Percentiles rank a stretch among this genome's conserved stretches.
phyloP scores from a whole-genome alignment of 1,284 basidiomycete species.

The Rhodotorula sp. region DNA sequence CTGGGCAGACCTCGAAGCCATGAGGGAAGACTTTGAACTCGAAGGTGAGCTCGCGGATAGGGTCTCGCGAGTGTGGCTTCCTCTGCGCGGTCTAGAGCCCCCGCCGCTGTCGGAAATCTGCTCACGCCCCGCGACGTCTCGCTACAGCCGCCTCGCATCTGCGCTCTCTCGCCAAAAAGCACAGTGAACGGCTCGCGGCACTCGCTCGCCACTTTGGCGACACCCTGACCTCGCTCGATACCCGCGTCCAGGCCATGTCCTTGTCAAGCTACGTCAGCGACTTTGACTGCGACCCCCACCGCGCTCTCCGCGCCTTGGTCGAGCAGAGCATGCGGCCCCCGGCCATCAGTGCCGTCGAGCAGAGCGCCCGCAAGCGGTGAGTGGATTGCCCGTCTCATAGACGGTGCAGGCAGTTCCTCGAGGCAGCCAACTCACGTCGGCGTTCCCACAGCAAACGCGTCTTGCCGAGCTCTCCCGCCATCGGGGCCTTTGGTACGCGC shows the following conservation, averaged over 20 bases:
- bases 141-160: constrained; percentile 11
- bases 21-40: constrained; percentile 26
- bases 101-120: no score
- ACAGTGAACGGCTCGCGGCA: constrained; percentile 2
- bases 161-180: constrained; percentile 7
- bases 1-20: constrained; percentile 15
- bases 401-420: neutral
- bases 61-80: neutral
- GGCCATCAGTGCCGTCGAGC: constrained; percentile 18
- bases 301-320: constrained; percentile 17
- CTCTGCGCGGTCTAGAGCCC: neutral
- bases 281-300: constrained; percentile 11
- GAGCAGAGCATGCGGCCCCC: constrained; percentile 10
- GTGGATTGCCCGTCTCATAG: neutral
- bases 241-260: constrained; percentile 10
- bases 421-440: no score
- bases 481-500: neutral
- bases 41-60: constrained; percentile 10
- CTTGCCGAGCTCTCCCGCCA: constrained; percentile 8
- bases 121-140: no score
- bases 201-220: constrained; percentile 20
- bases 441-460: constrained; percentile 16
- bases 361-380: constrained; percentile 21
- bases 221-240: constrained; percentile 19
- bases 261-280: constrained; percentile 17